Evolutionary conservation across 352 stramenopile genomes (phyloP), one percentile per base, ranked within the genome.

Genomic region (Pythium sukuiense): DNA sequence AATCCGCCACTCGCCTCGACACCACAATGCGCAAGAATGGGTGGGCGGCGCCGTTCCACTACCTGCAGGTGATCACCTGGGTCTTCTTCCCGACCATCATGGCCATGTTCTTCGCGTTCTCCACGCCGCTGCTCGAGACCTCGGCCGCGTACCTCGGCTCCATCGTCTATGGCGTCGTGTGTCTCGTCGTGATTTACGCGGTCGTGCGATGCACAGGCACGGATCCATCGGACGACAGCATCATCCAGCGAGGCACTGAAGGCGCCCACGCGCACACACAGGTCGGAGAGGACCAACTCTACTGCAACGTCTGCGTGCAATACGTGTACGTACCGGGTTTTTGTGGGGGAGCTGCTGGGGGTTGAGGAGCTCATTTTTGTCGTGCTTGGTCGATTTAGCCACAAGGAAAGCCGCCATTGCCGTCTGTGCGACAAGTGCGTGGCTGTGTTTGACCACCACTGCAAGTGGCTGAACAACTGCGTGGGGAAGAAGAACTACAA

Each of bases 391-490:
- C 26, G 13, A 59, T 37, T 41, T 12, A 94, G 85, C 18, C 87
- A 94, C 71, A 90, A 94, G 60, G 74, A 93, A 59, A 93, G 83
- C 58, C 81, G 85, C 63, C 96, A 99, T 67, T 99, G 96, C 73
- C 95, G 96, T 20, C 90, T 98, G 50, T 99, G 96, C 63, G 92
- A 98, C 65, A 99, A 99, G 66, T 98, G 96, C 71, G 94, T 99
- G 18, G 82, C 87, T 48, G 81, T 93, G 33, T 99, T 99, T 74
- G 96, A 99, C 73, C 96, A 99, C 80, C 96, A 99, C 80, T 99
- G 96, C 81, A 98, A 97, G 66, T 98, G 92, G 95, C 87, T 98
- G 29, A 98, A 98, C 74, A 99, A 97, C 59, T 98, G 96, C 70
- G 85, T 98, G 12, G 95, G 95, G 52, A 81, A 79, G 59, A 92